Percentiles rank a stretch among this genome's conserved stretches.
Evolutionary conservation across 371 early-diverging fungal genomes (phyloP).

Genomic region (Furculomyces boomerangus): DNA sequence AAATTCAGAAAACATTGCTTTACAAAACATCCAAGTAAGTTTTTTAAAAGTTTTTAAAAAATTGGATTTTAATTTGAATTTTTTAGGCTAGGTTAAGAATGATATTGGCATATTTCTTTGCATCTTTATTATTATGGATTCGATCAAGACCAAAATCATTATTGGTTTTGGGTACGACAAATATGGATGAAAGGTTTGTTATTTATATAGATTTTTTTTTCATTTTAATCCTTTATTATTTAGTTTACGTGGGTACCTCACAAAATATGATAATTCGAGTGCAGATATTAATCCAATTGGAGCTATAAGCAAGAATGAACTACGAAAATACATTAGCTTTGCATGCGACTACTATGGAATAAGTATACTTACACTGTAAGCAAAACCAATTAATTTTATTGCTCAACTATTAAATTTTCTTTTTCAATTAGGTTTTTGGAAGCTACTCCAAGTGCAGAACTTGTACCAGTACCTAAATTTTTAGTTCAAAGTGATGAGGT

Average conservation of each 20-base stretch:
- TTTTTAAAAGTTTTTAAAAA: neutral
- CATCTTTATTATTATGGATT: slow-evolving; percentile 82
- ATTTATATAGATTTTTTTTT: neutral
- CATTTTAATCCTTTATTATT: slow-evolving; percentile 11
- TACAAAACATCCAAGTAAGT: slow-evolving; percentile 83
- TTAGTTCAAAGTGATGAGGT: slow-evolving; percentile 73
- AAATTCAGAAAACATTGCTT: slow-evolving; percentile 72
- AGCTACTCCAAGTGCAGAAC: slow-evolving; percentile 87
- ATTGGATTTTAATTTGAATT: neutral
- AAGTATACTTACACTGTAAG: slow-evolving; percentile 41
- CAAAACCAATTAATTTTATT: neutral
- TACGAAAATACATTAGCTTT: slow-evolving; percentile 63
- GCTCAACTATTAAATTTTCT: neutral
- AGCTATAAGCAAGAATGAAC: slow-evolving; percentile 78
- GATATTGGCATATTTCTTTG: slow-evolving; percentile 88
- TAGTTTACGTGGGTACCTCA: slow-evolving; percentile 79
- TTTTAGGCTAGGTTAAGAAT: slow-evolving; percentile 76
- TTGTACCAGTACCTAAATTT: slow-evolving; percentile 66
- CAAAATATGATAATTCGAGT: slow-evolving; percentile 95
- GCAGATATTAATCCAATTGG: slow-evolving; percentile 97
- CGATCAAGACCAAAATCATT: slow-evolving; percentile 54
- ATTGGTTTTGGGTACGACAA: slow-evolving; percentile 87
- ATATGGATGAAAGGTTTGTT: slow-evolving; percentile 77
- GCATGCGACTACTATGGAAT: slow-evolving; percentile 42
- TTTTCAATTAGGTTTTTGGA: slow-evolving; percentile 42